These are phyloP conservation scores for Apiotrichum domesticum DNA, from an alignment of 1,284 basidiomycete genomes.

Conservation along the genomic window DNA sequence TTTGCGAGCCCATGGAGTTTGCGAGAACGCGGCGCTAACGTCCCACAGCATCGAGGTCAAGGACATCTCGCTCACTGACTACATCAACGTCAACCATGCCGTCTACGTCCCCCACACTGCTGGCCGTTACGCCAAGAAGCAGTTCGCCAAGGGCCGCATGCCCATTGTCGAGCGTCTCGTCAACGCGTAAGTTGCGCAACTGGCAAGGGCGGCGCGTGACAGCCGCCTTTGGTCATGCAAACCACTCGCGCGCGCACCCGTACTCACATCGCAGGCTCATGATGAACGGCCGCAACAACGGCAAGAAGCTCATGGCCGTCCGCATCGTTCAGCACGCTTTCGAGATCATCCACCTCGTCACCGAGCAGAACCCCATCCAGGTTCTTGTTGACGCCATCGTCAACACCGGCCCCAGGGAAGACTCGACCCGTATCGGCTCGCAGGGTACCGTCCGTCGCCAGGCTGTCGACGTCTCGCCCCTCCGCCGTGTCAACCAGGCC, in stretches of 20 bases:
- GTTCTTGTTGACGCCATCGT: constrained; percentile 95
- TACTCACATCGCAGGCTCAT: constrained; percentile 61
- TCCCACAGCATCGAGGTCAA: constrained; percentile 84
- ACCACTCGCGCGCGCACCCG: too few relatives aligned
- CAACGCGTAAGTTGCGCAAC: constrained; percentile 65
- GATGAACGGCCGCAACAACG: constrained; percentile 99
- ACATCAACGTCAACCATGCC: constrained; percentile 98
- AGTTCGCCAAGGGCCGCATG: constrained; percentile 99
- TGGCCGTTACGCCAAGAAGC: constrained; percentile 98
- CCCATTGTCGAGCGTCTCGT: constrained; percentile 99
- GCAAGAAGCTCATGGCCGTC: constrained; percentile 98
- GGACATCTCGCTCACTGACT: constrained; percentile 97
- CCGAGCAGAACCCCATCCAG: constrained; percentile 99
- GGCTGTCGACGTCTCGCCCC: constrained; percentile 98
- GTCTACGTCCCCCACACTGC: constrained; percentile 98
- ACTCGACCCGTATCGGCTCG: constrained; percentile 99
- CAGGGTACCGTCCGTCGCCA: constrained; percentile 99
- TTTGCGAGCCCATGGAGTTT: neutral
- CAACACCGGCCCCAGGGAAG: constrained; percentile 99
- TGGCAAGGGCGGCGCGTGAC: neutral
- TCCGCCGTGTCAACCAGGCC: constrained; percentile 97
- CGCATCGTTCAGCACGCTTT: constrained; percentile 99
- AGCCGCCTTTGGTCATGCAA: too few relatives aligned
- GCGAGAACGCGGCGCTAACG: constrained; percentile 7
- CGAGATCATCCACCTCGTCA: constrained; percentile 99